Evolutionary conservation across 2,329 filamentous ascomycete species (phyloP).

Genomic region (Pseudocercospora pini-densiflorae): DNA sequence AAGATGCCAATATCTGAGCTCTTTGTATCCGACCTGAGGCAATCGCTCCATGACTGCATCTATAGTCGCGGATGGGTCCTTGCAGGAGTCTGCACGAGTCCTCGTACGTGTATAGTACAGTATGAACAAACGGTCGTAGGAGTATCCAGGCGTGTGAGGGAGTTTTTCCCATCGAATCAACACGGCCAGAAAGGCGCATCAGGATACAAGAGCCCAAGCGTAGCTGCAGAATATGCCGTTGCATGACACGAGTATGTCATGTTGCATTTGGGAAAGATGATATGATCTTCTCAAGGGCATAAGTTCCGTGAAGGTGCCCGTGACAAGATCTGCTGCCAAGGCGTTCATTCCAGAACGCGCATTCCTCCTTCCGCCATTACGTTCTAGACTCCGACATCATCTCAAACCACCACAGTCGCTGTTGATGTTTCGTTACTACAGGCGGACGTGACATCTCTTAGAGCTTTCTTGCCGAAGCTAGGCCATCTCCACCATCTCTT

Average conservation of each 20-base stretch:
- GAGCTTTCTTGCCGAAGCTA: neutral
- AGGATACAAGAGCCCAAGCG: too few species aligned
- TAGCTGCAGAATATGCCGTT: too few species aligned
- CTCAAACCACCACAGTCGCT: neutral
- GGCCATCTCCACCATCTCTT: neutral
- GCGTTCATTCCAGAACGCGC: neutral
- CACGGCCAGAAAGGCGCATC: too few species aligned
- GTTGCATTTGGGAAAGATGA: too few species aligned
- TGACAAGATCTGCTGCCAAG: too few species aligned
- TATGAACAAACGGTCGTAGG: neutral
- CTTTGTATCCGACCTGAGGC: neutral
- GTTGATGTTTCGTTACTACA: neutral
- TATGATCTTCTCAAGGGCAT: too few species aligned
- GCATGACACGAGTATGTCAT: too few species aligned
- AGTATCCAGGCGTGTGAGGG: neutral
- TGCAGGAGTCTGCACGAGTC: too few species aligned
- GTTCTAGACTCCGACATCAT: neutral
- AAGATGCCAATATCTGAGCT: neutral
- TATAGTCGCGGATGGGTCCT: neutral
- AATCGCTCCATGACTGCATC: neutral
- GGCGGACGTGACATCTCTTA: neutral
- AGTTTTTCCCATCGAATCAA: too few species aligned
- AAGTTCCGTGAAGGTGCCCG: too few species aligned
- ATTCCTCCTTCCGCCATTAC: neutral
- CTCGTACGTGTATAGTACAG: neutral